Evolutionary conservation across 1,284 basidiomycete species (phyloP).

Genomic region (Malassezia globosa): DNA sequence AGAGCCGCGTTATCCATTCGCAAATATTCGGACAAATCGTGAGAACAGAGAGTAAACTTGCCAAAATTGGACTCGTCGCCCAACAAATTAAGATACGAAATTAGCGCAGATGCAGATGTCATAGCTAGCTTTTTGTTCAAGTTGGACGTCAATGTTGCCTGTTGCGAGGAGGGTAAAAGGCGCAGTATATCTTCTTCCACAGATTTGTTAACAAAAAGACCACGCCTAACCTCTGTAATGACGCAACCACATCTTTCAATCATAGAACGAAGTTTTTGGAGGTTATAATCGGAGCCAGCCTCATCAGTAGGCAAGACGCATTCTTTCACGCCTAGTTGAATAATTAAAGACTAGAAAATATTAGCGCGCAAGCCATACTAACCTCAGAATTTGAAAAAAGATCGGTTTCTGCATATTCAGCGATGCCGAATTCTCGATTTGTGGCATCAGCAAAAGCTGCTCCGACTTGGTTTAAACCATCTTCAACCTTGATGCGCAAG

Average conservation of each 20-base stretch:
- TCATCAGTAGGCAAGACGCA: constrained; percentile 56
- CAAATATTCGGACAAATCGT: constrained; percentile 91
- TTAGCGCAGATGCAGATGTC: constrained; percentile 66
- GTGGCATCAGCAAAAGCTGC: constrained; percentile 54
- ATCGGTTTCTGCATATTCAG: constrained; percentile 89
- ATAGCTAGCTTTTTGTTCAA: constrained; percentile 68
- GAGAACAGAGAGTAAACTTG: constrained; percentile 67
- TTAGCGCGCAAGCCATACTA: not conserved
- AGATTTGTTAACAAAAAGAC: constrained; percentile 66
- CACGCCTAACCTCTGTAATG: constrained; percentile 72
- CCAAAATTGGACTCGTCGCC: constrained; percentile 70
- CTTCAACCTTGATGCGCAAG: constrained; percentile 62
- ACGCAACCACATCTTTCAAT: constrained; percentile 84
- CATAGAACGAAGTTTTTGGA: constrained; percentile 49
- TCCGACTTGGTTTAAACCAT: constrained; percentile 51
- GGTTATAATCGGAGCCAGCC: constrained; percentile 60
- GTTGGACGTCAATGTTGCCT: constrained; percentile 52
- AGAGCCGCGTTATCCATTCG: constrained; percentile 87
- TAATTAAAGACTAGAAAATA: constrained; percentile 64
- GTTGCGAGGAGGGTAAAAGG: constrained; percentile 51
- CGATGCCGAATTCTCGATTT: constrained; percentile 54
- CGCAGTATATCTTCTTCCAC: constrained; percentile 75
- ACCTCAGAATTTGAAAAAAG: constrained; percentile 92
- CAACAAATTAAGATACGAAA: constrained; percentile 73
- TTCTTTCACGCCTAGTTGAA: constrained; percentile 94